Evolutionary conservation across 1,284 basidiomycete species (phyloP), one percentile per base, ranked within the genome.

Genomic region (Puccinia brachypodii): DNA sequence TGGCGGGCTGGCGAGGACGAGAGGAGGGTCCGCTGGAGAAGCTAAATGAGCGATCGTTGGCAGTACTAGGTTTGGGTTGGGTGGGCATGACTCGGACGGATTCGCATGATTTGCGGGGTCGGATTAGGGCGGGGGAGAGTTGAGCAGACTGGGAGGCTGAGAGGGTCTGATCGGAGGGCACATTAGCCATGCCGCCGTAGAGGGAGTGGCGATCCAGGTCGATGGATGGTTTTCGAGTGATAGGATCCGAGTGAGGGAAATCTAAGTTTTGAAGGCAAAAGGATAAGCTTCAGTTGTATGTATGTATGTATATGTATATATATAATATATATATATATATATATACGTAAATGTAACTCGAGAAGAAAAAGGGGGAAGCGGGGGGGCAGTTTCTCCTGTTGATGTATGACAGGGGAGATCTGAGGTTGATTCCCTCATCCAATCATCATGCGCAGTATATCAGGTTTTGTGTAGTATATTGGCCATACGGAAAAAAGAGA

Each of bases 1-100:
- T 47, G 42, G 36, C 38, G 56, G 42, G 60, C 19, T 64, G 75
- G 53, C 90, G 89, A 40, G 85, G 85, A 16, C 86, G 82, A 22
- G 64, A 38, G 33, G 77, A 73, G 36, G 78, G 69, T 2, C 69
- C 44, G 40, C 60, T 80, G 22, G 69, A 73, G 53, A 80, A 71
- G 53, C 53, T 72, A 56, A 81, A 81, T 19, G 79, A 75, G 7
- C 69, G 58, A 75, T 81, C 72, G 62, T 75, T 68, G 36, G 33
- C 22, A 11, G 72, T 33, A 25, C 25, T 42, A 8, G 40, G 60
- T 58, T 75, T 75, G 13, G 60, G 72, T 68, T 81, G 72, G 38
- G 79, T 81, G 44, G 79, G 72, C 71, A 81, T 75, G 60, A 75
- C 72, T 28, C 64, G 38, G 33, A 81, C 60, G n/a, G 79, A 81